Base-by-base conservation (phyloP, 805 yeast species). In the Zygotorulaspora chibaensis region DNA sequence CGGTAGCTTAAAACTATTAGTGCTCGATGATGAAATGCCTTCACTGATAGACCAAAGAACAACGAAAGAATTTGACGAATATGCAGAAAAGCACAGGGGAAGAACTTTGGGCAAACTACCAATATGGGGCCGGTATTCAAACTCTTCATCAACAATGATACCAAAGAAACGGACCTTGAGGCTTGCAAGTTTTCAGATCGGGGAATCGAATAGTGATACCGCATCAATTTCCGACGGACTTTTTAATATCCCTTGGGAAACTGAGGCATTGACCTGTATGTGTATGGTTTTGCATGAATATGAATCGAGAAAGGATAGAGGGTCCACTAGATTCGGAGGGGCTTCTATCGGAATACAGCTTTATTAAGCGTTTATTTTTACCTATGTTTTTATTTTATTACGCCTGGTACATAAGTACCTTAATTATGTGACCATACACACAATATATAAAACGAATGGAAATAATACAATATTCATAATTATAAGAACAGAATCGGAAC, bases 21-120 rank as follows among this genome's bases (percentile, higher is more conserved):
- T 67, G 0, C 43, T 70, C 6, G 67, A 63, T 42, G 69, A 69
- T 39, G 55, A 57, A 8, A 56, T 59, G 43, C 66, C 72, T 2
- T 62, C 68, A 1, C 52, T 62, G 9, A 44, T 60, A 42, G 66
- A 65, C 9, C 48, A 51, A 20, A 40, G 9, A 12, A 50, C 53
- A 7, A 41, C 46, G 20, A 50, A 48, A 30, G 55, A 48, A 12
- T 56, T 46, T 37, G 55, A 52, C 18, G 36, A 28, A 9, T 38
- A 47, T 18, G 36, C 29, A 26, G 38, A 46, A 35, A 38, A 25
- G 8, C 25, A 47, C 31, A 39, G 42, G 16, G 38, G 51, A 20
- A 55, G 68, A 39, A 47, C 58, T 2, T 35, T 57, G 10, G 59
- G 58, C 1, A 40, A 46, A 13, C 30, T 61, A 47, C 67, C 67